Conservation (phyloP, 2,329 filamentous ascomycete genomes). For the Akanthomyces lecanii region DNA sequence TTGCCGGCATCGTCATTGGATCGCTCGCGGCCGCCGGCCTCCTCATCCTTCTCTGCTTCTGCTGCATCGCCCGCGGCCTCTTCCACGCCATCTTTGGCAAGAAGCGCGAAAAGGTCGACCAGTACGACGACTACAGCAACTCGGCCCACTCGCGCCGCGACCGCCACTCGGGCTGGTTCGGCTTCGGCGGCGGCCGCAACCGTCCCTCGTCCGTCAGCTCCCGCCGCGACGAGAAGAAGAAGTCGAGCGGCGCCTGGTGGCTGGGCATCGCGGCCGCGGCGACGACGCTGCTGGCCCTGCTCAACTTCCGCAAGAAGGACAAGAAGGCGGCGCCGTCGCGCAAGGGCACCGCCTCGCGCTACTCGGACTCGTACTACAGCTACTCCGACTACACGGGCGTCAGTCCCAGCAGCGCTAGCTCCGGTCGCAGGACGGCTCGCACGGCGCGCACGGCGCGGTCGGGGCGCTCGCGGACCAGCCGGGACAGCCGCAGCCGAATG, state of each 20-base stretch:
- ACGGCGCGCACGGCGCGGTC: conserved; percentile 23
- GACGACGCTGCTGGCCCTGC: conserved; percentile 48
- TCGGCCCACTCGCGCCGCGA: conserved; percentile 47
- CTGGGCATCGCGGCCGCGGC: conserved; percentile 49
- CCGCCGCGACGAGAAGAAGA: conserved; percentile 46
- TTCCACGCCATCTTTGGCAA: conserved; percentile 63
- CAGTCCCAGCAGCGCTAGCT: conserved; percentile 47
- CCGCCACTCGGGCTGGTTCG: conserved; percentile 55
- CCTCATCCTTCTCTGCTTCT: conserved; percentile 68
- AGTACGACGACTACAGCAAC: conserved; percentile 58
- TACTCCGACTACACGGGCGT: conserved; percentile 42
- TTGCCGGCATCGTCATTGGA: conserved; percentile 77
- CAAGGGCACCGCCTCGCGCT: conserved; percentile 37
- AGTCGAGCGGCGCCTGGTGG: conserved; percentile 46
- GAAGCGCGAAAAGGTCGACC: conserved; percentile 52
- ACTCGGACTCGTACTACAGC: conserved; percentile 52
- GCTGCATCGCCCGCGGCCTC: conserved; percentile 61
- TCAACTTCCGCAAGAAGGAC: conserved; percentile 52
- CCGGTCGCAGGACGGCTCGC: conserved; percentile 39
- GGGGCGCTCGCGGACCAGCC: conserved; percentile 20
- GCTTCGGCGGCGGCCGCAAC: conserved; percentile 35
- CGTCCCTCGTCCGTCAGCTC: conserved; percentile 35
- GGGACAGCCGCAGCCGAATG: conserved; percentile 20
- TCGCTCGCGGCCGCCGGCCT: conserved; percentile 63
- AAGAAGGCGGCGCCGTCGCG: conserved; percentile 32